Evolutionary conservation across 1,284 basidiomycete genomes (phyloP), one percentile per base, ranked within the genome.

Genomic region (Filobasidium uniguttulatum): DNA sequence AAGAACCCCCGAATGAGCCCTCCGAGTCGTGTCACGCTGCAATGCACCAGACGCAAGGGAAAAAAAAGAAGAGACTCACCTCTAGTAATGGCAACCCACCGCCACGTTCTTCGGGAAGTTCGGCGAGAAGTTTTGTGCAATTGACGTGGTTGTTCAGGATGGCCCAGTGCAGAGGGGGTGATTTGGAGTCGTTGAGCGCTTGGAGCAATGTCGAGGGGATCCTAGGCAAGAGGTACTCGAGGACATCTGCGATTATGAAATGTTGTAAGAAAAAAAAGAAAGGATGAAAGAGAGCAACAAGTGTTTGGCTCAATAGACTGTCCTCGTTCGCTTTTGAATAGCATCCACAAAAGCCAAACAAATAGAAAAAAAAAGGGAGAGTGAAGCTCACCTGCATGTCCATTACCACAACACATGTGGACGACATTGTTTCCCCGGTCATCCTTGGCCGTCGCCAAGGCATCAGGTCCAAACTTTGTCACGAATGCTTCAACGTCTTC

Each of bases 81-180:
- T 68, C 63, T 25, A 70, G 48, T 45, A 68, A 44, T 14, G 53
- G 59, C 23, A 68, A 44, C 23, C 68, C 68, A 25, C 68, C 68
- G 8, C 68, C 67, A 37, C 60, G 48, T 49, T 62, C 64, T 49
- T 68, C 64, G 14, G 66, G 60, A 26, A 63, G 46, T 20, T 67
- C 61, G 8, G 88, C 78, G 29, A 91, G 77, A n/a, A 72, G 73
- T 64, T 83, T 74, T 1, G 79, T 76, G 46, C 80, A 67, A 8
- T 68, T 60, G 5, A 90, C 74, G 57, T 90, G 86, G 14, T 77
- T 73, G 67, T 91, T 91, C 35, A 88, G 65, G 1, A 83, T 78
- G 0, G 88, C 87, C 87, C 87, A 91, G 63, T 91, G 88, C 9
- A 91, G 69, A 5, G 88, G 74, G 1, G 85, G 89, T 14, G 85